Conservation (phyloP, 2,329 filamentous ascomycete species). For the Graphiopsis chlorocephala region DNA sequence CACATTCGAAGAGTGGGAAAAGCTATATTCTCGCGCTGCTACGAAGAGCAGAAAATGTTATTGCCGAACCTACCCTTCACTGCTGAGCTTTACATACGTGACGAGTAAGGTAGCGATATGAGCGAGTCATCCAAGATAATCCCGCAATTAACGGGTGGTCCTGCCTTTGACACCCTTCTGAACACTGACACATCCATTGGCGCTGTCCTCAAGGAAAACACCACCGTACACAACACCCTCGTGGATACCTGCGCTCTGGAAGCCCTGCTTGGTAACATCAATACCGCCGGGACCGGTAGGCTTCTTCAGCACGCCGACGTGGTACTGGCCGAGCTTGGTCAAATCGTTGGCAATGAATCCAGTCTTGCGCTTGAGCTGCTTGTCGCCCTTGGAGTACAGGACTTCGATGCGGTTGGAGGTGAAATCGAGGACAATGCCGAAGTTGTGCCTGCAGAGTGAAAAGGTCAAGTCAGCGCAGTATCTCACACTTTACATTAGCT, state of each 20-base stretch:
- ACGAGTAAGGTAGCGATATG: background rate
- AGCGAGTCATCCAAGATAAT: background rate
- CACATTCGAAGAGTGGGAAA: background rate
- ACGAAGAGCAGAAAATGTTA: background rate
- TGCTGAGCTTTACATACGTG: background rate
- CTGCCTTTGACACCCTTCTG: constrained; percentile 16
- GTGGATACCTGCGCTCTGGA: constrained; percentile 49
- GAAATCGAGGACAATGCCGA: constrained; percentile 59
- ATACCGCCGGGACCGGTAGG: constrained; percentile 40
- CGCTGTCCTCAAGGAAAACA: constrained; percentile 49
- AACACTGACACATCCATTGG: constrained; percentile 15
- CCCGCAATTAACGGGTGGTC: background rate
- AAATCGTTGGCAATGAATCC: constrained; percentile 50
- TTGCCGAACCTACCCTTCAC: background rate
- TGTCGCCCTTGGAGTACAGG: constrained; percentile 53
- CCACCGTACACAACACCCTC: constrained; percentile 55
- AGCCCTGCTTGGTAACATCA: constrained; percentile 50
- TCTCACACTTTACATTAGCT: too few relatives aligned
- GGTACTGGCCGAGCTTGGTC: constrained; percentile 59
- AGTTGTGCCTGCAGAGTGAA: too few relatives aligned
- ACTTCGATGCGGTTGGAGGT: constrained; percentile 54
- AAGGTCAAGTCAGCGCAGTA: too few relatives aligned
- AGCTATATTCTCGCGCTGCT: background rate
- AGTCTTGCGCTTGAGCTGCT: constrained; percentile 49
- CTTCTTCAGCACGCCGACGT: constrained; percentile 64